phyloP scores from a whole-genome alignment of 352 stramenopile species.

The Phytophthora melonis region DNA sequence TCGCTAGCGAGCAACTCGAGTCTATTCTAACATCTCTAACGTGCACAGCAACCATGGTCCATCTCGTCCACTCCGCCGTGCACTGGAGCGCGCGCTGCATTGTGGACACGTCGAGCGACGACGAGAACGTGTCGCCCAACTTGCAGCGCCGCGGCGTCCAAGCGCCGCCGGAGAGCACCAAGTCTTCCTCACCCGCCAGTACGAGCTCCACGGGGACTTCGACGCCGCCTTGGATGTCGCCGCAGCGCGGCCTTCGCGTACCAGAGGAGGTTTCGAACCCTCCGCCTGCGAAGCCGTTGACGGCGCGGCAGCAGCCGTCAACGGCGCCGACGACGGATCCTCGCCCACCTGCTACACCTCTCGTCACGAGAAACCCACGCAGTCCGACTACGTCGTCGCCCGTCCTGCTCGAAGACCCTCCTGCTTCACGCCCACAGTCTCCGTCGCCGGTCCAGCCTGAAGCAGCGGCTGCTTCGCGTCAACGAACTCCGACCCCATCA shows the following conservation, averaged over 20 bases:
- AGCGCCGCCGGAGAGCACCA: too few relatives aligned
- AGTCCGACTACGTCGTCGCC: background rate
- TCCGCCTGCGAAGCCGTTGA: background rate
- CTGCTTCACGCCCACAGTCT: background rate
- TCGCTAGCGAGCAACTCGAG: background rate
- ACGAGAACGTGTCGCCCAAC: slow-evolving; percentile 9
- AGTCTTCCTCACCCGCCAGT: too few relatives aligned
- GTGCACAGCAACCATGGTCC: slow-evolving; percentile 4
- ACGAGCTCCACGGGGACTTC: too few relatives aligned
- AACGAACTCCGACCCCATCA: background rate
- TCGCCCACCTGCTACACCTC: background rate
- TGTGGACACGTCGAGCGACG: background rate
- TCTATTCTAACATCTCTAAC: background rate
- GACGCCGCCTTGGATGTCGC: too few relatives aligned
- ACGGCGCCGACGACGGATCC: background rate
- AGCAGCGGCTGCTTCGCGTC: background rate
- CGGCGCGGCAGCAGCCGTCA: background rate
- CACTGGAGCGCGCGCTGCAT: slow-evolving; percentile 12
- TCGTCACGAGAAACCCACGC: background rate
- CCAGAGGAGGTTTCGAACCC: background rate
- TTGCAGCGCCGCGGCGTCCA: too few relatives aligned
- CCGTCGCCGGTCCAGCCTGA: background rate
- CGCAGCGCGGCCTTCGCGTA: too few relatives aligned
- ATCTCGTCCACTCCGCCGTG: background rate
- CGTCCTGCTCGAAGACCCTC: too few relatives aligned